These are phyloP conservation scores for Alternaria sp. DNA, from an alignment of 2,329 filamentous ascomycete genomes.

Conservation along the genomic window DNA sequence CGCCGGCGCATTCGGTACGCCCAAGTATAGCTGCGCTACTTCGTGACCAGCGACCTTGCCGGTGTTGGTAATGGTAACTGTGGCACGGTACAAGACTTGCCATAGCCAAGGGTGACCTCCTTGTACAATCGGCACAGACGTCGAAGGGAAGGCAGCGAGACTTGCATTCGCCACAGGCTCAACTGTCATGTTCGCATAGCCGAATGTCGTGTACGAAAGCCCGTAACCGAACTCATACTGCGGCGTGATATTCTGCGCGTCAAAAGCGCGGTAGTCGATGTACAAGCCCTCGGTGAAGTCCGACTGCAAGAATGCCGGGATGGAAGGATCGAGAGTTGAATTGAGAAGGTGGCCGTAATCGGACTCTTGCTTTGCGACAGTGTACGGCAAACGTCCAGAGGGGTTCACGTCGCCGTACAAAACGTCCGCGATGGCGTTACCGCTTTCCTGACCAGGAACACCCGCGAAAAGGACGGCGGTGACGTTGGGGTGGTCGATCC, in stretches of 20 bases:
- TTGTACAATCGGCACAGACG: slow-evolving; percentile 30
- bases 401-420: slow-evolving; percentile 81
- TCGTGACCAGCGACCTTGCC: slow-evolving; percentile 70
- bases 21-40: slow-evolving; percentile 75
- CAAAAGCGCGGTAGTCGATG: slow-evolving; percentile 81
- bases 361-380: slow-evolving; percentile 70
- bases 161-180: slow-evolving; percentile 55
- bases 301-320: slow-evolving; percentile 71
- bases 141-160: slow-evolving; percentile 15
- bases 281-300: slow-evolving; percentile 78
- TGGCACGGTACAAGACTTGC: slow-evolving; percentile 70
- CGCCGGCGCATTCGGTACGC: slow-evolving; percentile 65
- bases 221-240: slow-evolving; percentile 83
- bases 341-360: slow-evolving; percentile 72
- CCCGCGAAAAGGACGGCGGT: slow-evolving; percentile 83
- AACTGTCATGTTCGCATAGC: slow-evolving; percentile 69
- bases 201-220: slow-evolving; percentile 75
- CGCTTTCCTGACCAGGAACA: slow-evolving; percentile 80
- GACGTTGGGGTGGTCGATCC: slow-evolving; percentile 76
- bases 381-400: slow-evolving; percentile 76
- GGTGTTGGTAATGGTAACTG: slow-evolving; percentile 72
- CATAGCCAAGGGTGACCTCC: slow-evolving; percentile 60
- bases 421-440: slow-evolving; percentile 76
- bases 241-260: slow-evolving; percentile 67
- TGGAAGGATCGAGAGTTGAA: slow-evolving; percentile 43